phyloP scores from a whole-genome alignment of 768 basidiomycete species.

The Rhodotorula graminis region DNA sequence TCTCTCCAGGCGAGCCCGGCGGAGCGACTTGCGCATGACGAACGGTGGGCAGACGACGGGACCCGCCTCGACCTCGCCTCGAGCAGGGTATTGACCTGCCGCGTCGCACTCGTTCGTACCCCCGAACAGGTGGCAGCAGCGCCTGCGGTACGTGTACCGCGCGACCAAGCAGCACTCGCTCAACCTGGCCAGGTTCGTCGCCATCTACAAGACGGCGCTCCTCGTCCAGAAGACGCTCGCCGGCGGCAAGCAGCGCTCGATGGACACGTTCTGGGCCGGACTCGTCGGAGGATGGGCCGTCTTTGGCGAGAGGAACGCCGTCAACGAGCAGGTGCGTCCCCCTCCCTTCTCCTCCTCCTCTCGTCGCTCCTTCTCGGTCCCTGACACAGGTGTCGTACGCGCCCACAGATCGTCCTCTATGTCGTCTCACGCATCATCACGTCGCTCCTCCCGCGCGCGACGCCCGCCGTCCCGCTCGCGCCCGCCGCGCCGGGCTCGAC shows the following conservation, averaged over 20 bases:
- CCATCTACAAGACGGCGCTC: constrained; percentile 81
- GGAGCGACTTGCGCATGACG: neutral
- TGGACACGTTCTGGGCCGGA: constrained; percentile 89
- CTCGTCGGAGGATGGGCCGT: constrained; percentile 70
- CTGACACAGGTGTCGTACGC: too few species aligned
- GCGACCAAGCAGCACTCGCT: constrained; percentile 86
- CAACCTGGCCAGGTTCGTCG: constrained; percentile 89
- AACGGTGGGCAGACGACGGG: neutral
- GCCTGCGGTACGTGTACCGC: constrained; percentile 63
- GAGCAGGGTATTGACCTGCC: neutral
- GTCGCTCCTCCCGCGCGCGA: constrained; percentile 79
- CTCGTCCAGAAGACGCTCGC: constrained; percentile 63
- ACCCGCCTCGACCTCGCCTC: too few species aligned
- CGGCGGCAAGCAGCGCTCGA: constrained; percentile 69
- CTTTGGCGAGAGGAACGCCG: constrained; percentile 77
- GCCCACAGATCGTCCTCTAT: constrained; percentile 84
- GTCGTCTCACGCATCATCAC: constrained; percentile 87
- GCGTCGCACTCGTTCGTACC: neutral
- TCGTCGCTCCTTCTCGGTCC: too few species aligned
- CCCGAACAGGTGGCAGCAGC: constrained; percentile 62
- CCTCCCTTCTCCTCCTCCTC: too few species aligned
- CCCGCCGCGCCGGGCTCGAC: constrained; percentile 39
- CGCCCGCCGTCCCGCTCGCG: constrained; percentile 51
- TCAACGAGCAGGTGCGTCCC: constrained; percentile 78
- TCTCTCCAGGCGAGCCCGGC: too few species aligned